A percentile compares a stretch with the other conserved stretches of the same genome.
Evolutionary conservation across 1,139 yeast species (phyloP).

Genomic region (Taiozyma onychis): DNA sequence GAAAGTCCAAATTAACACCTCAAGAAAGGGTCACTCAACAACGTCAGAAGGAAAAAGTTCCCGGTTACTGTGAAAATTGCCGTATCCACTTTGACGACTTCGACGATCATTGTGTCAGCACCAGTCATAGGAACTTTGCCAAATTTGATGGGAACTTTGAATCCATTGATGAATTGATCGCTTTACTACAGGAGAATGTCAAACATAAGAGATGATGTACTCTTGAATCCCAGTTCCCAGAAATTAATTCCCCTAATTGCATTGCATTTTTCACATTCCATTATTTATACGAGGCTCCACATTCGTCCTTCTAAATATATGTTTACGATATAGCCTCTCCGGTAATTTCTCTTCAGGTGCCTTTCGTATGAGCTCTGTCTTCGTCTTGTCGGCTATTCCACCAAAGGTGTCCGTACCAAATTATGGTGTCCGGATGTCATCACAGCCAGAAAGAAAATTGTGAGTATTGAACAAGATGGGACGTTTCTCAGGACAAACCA

Average conservation of each 20-base stretch:
- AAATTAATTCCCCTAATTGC: background rate
- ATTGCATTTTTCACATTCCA: background rate
- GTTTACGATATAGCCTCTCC: background rate
- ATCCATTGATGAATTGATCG: conserved; percentile 68
- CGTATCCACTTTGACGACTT: conserved; percentile 78
- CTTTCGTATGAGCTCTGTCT: no score
- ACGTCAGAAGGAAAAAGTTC: conserved; percentile 20
- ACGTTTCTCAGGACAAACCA: background rate
- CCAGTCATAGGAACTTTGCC: conserved; percentile 80
- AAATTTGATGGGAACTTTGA: conserved; percentile 62
- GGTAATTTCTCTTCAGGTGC: background rate
- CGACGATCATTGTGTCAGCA: conserved; percentile 66
- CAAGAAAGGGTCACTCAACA: conserved; percentile 6
- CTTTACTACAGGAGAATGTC: conserved; percentile 32
- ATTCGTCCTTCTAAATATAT: background rate
- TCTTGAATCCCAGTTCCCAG: background rate
- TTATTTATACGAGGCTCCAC: background rate
- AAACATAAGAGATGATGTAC: conserved; percentile 12
- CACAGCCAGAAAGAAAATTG: background rate
- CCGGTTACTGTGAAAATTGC: conserved; percentile 93
- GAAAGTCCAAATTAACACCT: conserved; percentile 25
- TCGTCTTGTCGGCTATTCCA: no score
- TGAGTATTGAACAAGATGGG: background rate
- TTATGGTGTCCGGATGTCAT: conserved; percentile 8
- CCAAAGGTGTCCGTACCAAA: no score